phyloP scores from a whole-genome alignment of 768 basidiomycete species.

The Paxillus ammoniavirescens region DNA sequence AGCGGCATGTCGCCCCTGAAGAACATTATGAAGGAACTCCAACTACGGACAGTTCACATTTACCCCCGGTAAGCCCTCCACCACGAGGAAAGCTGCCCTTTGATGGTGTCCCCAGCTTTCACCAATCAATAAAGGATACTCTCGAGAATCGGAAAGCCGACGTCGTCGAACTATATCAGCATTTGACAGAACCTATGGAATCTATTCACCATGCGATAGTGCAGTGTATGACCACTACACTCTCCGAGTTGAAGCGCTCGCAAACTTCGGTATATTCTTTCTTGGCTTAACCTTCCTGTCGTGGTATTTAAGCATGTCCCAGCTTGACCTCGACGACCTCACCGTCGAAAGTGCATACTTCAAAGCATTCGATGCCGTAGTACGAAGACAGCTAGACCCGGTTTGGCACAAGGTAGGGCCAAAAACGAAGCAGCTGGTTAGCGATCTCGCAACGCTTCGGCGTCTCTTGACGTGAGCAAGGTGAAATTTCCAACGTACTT shows the following conservation, averaged over 20 bases:
- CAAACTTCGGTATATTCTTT: slow-evolving; percentile 58
- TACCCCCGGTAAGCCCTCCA: slow-evolving; percentile 70
- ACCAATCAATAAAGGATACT: slow-evolving; percentile 80
- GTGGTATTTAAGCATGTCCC: background rate
- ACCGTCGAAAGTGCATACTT: slow-evolving; percentile 94
- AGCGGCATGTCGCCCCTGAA: slow-evolving; percentile 89
- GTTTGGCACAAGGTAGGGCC: slow-evolving; percentile 98
- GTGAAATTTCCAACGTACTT: background rate
- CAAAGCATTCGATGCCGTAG: slow-evolving; percentile 85
- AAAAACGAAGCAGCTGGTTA: slow-evolving; percentile 87
- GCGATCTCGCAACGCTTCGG: slow-evolving; percentile 81
- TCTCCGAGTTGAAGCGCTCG: slow-evolving; percentile 86
- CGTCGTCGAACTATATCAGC: slow-evolving; percentile 87
- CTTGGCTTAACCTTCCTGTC: background rate
- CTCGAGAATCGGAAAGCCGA: slow-evolving; percentile 85
- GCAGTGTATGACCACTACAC: slow-evolving; percentile 89
- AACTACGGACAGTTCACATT: slow-evolving; percentile 84
- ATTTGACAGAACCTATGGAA: slow-evolving; percentile 82
- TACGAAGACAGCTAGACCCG: slow-evolving; percentile 85
- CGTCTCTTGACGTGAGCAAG: slow-evolving; percentile 70
- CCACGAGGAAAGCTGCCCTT: background rate
- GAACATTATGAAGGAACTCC: slow-evolving; percentile 90
- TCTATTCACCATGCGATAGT: slow-evolving; percentile 91
- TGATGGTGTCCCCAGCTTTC: slow-evolving; percentile 60
- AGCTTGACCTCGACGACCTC: slow-evolving; percentile 94